Base-by-base conservation (phyloP, 2,329 filamentous ascomycete species). In the Gaeumannomyces sp. region DNA sequence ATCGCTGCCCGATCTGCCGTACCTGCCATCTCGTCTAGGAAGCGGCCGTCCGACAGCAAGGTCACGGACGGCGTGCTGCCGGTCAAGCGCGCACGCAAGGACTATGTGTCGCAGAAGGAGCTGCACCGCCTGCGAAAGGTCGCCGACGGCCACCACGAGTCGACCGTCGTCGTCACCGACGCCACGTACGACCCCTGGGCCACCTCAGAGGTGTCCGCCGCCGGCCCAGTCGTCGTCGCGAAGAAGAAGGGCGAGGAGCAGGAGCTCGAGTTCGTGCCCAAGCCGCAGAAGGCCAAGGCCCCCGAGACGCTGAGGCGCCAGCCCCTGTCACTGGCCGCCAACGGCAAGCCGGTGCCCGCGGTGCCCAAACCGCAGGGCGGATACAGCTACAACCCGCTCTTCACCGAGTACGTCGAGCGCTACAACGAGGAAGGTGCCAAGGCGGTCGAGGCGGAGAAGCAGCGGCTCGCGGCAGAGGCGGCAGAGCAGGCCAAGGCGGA, bases 361-460 rank as follows among this genome's bases (percentile, higher is more conserved):
- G 90, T 99, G 0, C 82, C 84, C 67, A 90, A 88, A 72, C 95
- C 95, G 1, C 84, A 87, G 8, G 92, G 89, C 22, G 93, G 92
- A 66, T 92, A 89, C 76, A 96, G 92, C 71, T 99, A 99, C 80
- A 99, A 99, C 75, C 95, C 95, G 0, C 80, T 86, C 7, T 96
- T 96, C 70, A 84, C 87, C 68, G 93, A 97, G 68, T 99, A 96
- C 83, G 89, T 93, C 71, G 83, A 85, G 11, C 85, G 94, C 22
- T 79, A 97, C 59, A 83, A 85, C 27, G 81, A 85, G 58, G 92
- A 96, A 76, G 90, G 92, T 60, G 84, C 88, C 65, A 92, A 91
- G 76, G 93, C 90, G 19, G 81, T 97, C 2, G 90, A 89, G 68
- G 85, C 88, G 0, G 94, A 98, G 77, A 85, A 87, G 74, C 87